A percentile compares a stretch with the other conserved stretches of the same genome.
Conservation (phyloP, 1,139 yeast species). For the Candida sanyaensis region DNA sequence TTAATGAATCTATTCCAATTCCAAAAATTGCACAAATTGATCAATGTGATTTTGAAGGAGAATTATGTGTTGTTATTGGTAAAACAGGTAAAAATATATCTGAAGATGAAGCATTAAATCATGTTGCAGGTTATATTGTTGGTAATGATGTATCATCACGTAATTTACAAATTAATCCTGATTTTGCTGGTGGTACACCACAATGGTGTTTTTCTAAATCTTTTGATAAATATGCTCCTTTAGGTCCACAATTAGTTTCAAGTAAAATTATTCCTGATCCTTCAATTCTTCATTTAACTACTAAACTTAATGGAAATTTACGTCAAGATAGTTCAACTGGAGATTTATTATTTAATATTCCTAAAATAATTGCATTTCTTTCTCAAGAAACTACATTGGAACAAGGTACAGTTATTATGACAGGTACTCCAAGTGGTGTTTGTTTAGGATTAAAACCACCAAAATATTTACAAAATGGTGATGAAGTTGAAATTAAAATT, state of each 20-base stretch:
- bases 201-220: slow-evolving; percentile 55
- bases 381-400: slow-evolving; percentile 52
- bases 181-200: slow-evolving; percentile 37
- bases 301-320: slow-evolving; percentile 21
- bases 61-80: slow-evolving; percentile 56
- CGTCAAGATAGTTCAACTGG: slow-evolving; percentile 43
- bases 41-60: slow-evolving; percentile 53
- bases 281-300: slow-evolving; percentile 43
- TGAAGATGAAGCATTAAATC: slow-evolving; percentile 42
- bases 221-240: slow-evolving; percentile 57
- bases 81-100: slow-evolving; percentile 44
- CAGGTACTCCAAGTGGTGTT: slow-evolving; percentile 61
- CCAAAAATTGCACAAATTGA: slow-evolving; percentile 43
- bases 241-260: slow-evolving; percentile 53
- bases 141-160: slow-evolving; percentile 60
- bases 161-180: slow-evolving; percentile 46
- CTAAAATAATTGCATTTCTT: slow-evolving; percentile 45
- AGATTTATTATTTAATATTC: slow-evolving; percentile 52
- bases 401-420: slow-evolving; percentile 52
- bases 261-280: slow-evolving; percentile 30
- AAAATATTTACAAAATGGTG: slow-evolving; percentile 47
- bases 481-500: slow-evolving; percentile 42
- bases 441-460: slow-evolving; percentile 43
- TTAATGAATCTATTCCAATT: slow-evolving; percentile 38
- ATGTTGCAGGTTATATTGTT: slow-evolving; percentile 52